Evolutionary conservation across 2,329 filamentous ascomycete genomes (phyloP), one percentile per base, ranked within the genome.

Genomic region (Cercospora sp.): DNA sequence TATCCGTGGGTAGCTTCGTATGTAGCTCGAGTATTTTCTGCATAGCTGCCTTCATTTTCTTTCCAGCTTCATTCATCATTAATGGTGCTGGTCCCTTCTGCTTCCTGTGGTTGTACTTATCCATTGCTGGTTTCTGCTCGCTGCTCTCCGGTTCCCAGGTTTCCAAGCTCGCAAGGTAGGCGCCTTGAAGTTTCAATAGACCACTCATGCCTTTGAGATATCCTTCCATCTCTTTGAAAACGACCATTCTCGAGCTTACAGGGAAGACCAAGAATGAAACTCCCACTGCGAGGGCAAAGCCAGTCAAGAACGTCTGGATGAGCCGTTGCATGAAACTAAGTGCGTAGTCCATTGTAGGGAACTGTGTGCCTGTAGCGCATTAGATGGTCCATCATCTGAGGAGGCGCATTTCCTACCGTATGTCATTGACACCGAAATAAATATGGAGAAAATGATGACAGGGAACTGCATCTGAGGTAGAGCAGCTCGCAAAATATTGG

Each of bases 211-310:
- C 3, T 18, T 80, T 82, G 40, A 92, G 81, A 71, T 88, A 88
- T 0, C 84, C 87, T 1, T 82, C 83, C 76, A 90, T 84, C 75
- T 91, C 85, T 69, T 86, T 89, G 73, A 87, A 85, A 0, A 91
- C 86, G 1, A 91, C 85, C 55, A 82, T 84, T 2, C 91, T 84
- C 63, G 87, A 90, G 7, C 87, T 89, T 0, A 89, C 78, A 0
- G 91, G 91, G 26, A 92, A 79, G 3, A 94, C 79, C 23, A 93
- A 79, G 1, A 93, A 78, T 18, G 87, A 88, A 0, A 90, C 87
- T 0, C 76, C 89, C 0, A 87, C 85, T 0, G 89, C 84, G 53
- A 93, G 79, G 0, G 79, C 91, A 73, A 91, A 85, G 0, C 89
- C 91, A 0, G 85, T 85, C 16, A 93, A 78, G 75, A 91, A 91